phyloP scores from a whole-genome alignment of 805 yeast species.

The Kockiozyma suomiensis region DNA sequence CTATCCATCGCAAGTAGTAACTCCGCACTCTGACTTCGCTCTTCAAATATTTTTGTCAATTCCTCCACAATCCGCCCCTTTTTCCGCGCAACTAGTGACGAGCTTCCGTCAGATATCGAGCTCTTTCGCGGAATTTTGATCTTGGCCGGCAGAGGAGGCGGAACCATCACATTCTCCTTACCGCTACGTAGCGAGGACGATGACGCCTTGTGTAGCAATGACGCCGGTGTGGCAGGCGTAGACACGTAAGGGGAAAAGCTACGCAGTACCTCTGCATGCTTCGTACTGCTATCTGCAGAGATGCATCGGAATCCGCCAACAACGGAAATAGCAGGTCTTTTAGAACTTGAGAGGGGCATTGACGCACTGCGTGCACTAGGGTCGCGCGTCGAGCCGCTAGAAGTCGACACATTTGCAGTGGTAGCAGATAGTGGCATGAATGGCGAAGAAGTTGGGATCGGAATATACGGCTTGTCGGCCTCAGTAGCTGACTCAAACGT shows the following conservation, averaged over 20 bases:
- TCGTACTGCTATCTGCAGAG: constrained; percentile 18
- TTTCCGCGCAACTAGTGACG: constrained; percentile 12
- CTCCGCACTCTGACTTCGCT: constrained; percentile 34
- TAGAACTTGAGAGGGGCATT: constrained; percentile 13
- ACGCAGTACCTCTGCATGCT: constrained; percentile 25
- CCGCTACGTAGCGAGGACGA: not conserved
- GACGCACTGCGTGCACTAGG: not conserved
- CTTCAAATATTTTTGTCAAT: constrained; percentile 31
- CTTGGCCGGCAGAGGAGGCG: constrained; percentile 21
- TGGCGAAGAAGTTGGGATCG: constrained; percentile 17
- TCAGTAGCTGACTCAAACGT: constrained; percentile 10
- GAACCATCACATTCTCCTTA: constrained; percentile 13
- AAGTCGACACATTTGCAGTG: not conserved
- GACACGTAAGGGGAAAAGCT: constrained; percentile 30
- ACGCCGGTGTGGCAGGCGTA: constrained; percentile 11
- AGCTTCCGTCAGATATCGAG: not conserved
- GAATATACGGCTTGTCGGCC: constrained; percentile 24
- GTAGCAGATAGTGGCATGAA: constrained; percentile 4
- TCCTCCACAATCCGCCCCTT: constrained; percentile 34
- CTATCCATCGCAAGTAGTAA: constrained; percentile 25
- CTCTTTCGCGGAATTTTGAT: not conserved
- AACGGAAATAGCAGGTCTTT: constrained; percentile 16
- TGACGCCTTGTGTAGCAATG: not conserved
- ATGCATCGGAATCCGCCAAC: constrained; percentile 33
- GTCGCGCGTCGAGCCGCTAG: not conserved